Evolutionary conservation across 495 filamentous ascomycete genomes (phyloP), one percentile per base, ranked within the genome.

Genomic region (Hypoxylon perforatum): DNA sequence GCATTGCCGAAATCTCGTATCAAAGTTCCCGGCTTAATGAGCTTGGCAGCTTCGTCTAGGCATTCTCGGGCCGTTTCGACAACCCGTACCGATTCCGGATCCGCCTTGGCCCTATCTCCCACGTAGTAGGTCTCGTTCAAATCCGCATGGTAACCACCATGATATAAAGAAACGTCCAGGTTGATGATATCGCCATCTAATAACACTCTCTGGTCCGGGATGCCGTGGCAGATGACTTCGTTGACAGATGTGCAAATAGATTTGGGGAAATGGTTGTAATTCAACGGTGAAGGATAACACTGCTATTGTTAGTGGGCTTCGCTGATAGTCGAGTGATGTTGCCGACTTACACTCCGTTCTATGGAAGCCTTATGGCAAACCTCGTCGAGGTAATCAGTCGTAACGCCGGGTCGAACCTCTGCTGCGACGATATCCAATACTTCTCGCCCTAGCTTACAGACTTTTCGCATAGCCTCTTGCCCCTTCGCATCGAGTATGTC

Each of bases 221-320:
- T 96, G 53, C 92, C 92, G 81, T 96, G 92, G 78, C 92, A 96
- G 73, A 99, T 98, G 57, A 96, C 90, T 78, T 99, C 95, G 81
- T 99, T 99, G 61, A 91, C 73, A 1, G 93, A 97, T 1, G 93
- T 98, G 78, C 95, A 99, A 45, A 97, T 89, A 1, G 95, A 99
- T 82, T 99, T 99, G 57, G 95, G 95, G 81, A 97, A 99, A 75
- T 92, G 83, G 82, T 89, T 88, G 76, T 99, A 99, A 81, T 99
- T 99, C 8, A 99, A 79, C 1, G 94, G 92, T 0, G 95, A 99
- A 0, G 95, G 95, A 71, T 99, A 99, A 11, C 93, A 91, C 95
- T 98, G 52, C n/a, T 28, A 3, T n/a, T 8, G 59, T 73, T 33
- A 75, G 64, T 9, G 21, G 11, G 38, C 51, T 4, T 61, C 69